phyloP scores from a whole-genome alignment of 441 rosid genomes.

The Melastoma candidum region DNA sequence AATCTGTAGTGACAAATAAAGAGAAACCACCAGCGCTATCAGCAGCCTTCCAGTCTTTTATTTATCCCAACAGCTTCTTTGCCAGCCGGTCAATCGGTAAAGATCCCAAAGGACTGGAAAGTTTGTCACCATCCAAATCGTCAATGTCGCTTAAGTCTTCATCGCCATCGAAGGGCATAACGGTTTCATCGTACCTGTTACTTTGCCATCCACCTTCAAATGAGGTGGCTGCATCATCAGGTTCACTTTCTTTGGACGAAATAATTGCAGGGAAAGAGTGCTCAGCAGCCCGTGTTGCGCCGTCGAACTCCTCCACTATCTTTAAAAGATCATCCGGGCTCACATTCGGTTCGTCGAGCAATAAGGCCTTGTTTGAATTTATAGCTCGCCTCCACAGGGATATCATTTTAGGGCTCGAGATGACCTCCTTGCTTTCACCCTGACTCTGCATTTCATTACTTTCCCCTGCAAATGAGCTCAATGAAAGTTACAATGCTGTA shows the following conservation, averaged over 20 bases:
- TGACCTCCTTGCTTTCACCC: constrained; percentile 16
- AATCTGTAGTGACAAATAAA: too few species aligned
- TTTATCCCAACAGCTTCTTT: constrained; percentile 20
- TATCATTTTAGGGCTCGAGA: constrained; percentile 71
- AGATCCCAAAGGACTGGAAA: constrained; percentile 38
- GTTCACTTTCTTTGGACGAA: constrained; percentile 25
- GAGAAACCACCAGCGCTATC: too few species aligned
- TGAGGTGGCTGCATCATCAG: constrained; percentile 11
- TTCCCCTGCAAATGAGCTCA: constrained; percentile 15
- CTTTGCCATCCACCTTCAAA: constrained; percentile 20
- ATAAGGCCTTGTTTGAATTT: constrained; percentile 53
- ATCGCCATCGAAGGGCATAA: not conserved
- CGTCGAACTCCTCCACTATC: constrained; percentile 69
- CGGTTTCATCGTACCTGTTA: constrained; percentile 11
- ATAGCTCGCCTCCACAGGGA: constrained; percentile 66
- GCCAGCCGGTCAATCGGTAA: constrained; percentile 58
- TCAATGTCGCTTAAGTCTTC: constrained; percentile 22
- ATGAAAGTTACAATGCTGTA: not conserved
- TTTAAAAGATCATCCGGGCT: constrained; percentile 54
- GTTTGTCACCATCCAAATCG: constrained; percentile 25
- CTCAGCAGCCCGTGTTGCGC: constrained; percentile 53
- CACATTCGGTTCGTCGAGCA: constrained; percentile 45
- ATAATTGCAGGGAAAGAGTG: constrained; percentile 62
- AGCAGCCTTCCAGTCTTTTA: too few species aligned
- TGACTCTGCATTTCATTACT: constrained; percentile 15